Base-by-base conservation (phyloP, 2,329 filamentous ascomycete species). In the Fusarium verticillioides region DNA sequence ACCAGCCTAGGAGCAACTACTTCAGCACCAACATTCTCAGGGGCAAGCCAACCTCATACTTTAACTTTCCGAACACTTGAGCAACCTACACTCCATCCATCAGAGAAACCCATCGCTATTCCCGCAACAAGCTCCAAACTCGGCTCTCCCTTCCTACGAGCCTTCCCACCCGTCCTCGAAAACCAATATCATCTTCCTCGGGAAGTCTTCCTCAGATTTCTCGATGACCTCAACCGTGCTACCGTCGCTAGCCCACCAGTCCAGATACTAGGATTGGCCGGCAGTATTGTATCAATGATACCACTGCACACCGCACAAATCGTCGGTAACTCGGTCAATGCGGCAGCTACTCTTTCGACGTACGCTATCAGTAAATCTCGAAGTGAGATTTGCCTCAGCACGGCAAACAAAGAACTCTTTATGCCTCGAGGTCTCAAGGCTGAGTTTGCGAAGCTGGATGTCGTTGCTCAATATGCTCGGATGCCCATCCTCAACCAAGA, bases 131-230 rank as follows among this genome's bases (percentile, higher is more conserved):
- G 44, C 7, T 39, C 57, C 3, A 60, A 53, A 3, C 34, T 60
- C 4, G 57, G 57, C 7, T 60, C 57, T 1, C 44, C 44, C 2
- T 60, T 60, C 4, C 5, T 60, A 12, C 26, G 57, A 13, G 44
- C 57, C 9, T 60, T 60, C 7, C 44, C 57, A 9, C 57, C 34
- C 9, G 21, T 60, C 23, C 57, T 60, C 5, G 16, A 60, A 37
- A 4, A 23, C 1, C 18, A n/a, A 34, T 53, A 60, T 4, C 46
- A 52, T 30, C 36, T 53, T 2, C 34, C 57, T 3, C 34, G 57
- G 2, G 57, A 60, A 19, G 44, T 32, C 36, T 60, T 60, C 26
- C 43, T 60, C 11, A 60, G 57, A 15, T 60, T 60, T 9, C 57
- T 60, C 5, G 57, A 60, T 39, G 57, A 53, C 5, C 57, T 60